phyloP scores from a whole-genome alignment of 2,329 filamentous ascomycete species.

The Uncinocarpus reesii region DNA sequence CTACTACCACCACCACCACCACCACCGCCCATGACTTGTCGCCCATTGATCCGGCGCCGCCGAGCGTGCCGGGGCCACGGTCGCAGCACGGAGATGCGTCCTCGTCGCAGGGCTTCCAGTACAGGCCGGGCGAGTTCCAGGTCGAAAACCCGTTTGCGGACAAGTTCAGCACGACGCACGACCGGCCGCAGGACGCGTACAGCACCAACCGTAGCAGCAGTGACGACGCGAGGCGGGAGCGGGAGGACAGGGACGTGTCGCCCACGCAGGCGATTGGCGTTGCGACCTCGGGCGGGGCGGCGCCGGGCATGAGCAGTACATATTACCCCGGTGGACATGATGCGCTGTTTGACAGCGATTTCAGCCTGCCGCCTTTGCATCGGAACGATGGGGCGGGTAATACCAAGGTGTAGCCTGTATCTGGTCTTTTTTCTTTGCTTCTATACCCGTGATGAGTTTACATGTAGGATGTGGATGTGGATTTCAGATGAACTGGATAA shows the following conservation, averaged over 20 bases:
- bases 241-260: not conserved
- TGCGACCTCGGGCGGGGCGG: not conserved
- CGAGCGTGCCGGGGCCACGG: not conserved
- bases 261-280: not conserved
- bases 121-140: constrained; percentile 31
- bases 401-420: not conserved
- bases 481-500: too few species aligned
- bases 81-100: not conserved
- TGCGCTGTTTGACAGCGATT: constrained; percentile 7
- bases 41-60: not conserved
- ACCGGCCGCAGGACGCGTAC: not conserved
- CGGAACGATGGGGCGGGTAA: not conserved
- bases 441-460: not conserved
- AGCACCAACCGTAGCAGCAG: not conserved
- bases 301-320: constrained; percentile 4
- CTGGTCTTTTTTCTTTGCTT: not conserved
- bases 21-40: not conserved
- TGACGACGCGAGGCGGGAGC: not conserved
- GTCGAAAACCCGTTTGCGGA: constrained; percentile 37
- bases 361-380: not conserved
- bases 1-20: not conserved
- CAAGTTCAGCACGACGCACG: constrained; percentile 18
- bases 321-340: constrained; percentile 10
- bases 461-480: too few species aligned
- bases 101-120: constrained; percentile 13